A percentile compares a stretch with the other conserved stretches of the same genome.
These are phyloP conservation scores for Grosmannia huntii DNA, from an alignment of 2,329 filamentous ascomycete species.

Conservation along the genomic window DNA sequence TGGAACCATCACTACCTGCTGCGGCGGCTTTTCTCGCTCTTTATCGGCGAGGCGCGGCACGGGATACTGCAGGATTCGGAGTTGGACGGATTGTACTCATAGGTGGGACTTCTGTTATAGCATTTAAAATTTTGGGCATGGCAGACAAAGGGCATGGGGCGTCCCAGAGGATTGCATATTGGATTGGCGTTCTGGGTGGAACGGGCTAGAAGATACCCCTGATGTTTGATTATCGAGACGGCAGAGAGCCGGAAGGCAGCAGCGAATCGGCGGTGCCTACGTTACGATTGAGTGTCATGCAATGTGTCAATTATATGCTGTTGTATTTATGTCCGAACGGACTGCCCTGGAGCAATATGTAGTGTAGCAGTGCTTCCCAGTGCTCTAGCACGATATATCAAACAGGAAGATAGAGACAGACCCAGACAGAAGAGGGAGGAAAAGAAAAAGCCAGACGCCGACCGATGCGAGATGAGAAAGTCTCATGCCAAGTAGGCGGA, in stretches of 20 bases:
- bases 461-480: neutral
- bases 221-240: neutral
- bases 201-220: neutral
- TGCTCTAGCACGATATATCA: neutral
- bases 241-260: neutral
- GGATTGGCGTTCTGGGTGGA: neutral
- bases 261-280: no score
- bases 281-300: no score
- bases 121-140: neutral
- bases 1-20: conserved; percentile 38
- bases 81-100: neutral
- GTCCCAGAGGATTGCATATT: neutral
- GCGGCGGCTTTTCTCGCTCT: conserved; percentile 39
- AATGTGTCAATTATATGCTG: no score
- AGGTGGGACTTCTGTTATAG: neutral
- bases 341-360: no score
- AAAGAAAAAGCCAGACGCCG: neutral
- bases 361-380: no score
- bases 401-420: neutral
- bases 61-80: neutral
- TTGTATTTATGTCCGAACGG: no score
- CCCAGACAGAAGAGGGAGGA: no score
- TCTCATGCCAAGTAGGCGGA: neutral
- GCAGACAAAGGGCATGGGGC: no score
- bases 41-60: conserved; percentile 36